A percentile compares a stretch with the other conserved stretches of the same genome.
Evolutionary conservation across 148 eudicot species (phyloP).

Genomic region (Beta vulgaris): DNA sequence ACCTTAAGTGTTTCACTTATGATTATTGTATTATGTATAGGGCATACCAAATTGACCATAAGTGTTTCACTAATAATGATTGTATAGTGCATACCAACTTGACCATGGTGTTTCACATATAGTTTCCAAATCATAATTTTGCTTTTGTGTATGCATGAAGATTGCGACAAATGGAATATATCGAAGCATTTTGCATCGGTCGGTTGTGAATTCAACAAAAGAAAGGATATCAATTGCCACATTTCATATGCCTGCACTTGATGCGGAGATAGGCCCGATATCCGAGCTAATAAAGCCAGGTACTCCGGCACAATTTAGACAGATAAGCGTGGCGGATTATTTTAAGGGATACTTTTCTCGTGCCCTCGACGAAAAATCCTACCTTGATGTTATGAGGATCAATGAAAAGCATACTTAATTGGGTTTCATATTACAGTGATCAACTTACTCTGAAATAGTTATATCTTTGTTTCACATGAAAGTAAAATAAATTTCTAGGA

Average conservation of each 20-base stretch:
- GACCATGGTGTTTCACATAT: no score
- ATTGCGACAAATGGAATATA: conserved; percentile 25
- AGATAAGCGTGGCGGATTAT: conserved; percentile 26
- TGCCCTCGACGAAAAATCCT: conserved; percentile 38
- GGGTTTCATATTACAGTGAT: no score
- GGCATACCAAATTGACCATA: no score
- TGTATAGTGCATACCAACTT: no score
- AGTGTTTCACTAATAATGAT: no score
- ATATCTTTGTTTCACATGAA: no score
- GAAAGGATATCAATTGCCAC: conserved; percentile 53
- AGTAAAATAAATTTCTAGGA: no score
- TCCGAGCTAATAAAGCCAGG: conserved; percentile 33
- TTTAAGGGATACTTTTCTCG: conserved; percentile 33
- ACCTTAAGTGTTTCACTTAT: no score
- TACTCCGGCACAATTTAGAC: conserved; percentile 36
- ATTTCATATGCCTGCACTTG: conserved; percentile 28
- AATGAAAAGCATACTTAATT: background rate
- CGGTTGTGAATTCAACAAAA: conserved; percentile 34
- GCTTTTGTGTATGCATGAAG: background rate
- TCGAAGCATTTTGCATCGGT: conserved; percentile 43
- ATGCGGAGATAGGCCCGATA: conserved; percentile 37
- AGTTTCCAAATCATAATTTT: no score
- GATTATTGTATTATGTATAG: no score
- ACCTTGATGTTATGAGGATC: conserved; percentile 32
- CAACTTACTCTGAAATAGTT: no score